phyloP scores from a whole-genome alignment of 2,329 filamentous ascomycete species.

The Graphilbum ipis-grandicollis region DNA sequence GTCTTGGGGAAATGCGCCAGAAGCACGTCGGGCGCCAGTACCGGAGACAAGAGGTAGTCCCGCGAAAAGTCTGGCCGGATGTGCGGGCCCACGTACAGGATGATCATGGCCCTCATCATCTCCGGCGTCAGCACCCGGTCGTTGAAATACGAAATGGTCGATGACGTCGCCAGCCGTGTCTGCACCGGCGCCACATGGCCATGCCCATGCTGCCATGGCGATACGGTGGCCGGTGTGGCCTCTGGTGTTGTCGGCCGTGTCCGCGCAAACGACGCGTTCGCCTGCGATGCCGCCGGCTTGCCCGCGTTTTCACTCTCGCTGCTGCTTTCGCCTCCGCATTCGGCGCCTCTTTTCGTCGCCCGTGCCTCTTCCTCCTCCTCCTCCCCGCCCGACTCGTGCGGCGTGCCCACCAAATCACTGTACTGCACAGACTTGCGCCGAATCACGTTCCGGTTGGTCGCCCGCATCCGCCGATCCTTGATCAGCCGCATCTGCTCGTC shows the following conservation, averaged over 20 bases:
- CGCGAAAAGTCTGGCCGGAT: slow-evolving; percentile 83
- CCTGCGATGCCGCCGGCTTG: slow-evolving; percentile 4
- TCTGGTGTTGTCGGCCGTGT: too few species aligned
- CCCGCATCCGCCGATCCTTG: slow-evolving; percentile 60
- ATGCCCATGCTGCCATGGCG: too few species aligned
- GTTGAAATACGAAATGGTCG: slow-evolving; percentile 97
- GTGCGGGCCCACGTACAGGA: slow-evolving; percentile 87
- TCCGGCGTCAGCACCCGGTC: slow-evolving; percentile 88
- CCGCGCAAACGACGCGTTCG: slow-evolving; percentile 4
- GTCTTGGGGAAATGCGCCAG: slow-evolving; percentile 83
- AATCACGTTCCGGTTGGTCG: slow-evolving; percentile 63
- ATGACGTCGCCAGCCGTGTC: slow-evolving; percentile 83
- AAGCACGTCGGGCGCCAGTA: slow-evolving; percentile 71
- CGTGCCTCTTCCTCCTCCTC: background rate
- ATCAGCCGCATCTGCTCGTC: slow-evolving; percentile 95
- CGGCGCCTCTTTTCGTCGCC: background rate
- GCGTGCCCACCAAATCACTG: slow-evolving; percentile 65
- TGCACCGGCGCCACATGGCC: slow-evolving; percentile 42
- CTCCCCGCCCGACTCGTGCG: slow-evolving; percentile 67
- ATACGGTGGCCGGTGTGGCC: too few species aligned
- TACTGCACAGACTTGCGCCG: slow-evolving; percentile 81
- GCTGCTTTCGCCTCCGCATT: background rate
- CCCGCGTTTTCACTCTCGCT: slow-evolving; percentile 1
- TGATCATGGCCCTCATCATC: slow-evolving; percentile 99
- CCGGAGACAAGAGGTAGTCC: slow-evolving; percentile 79